These are phyloP conservation scores for Umbelopsis isabellina DNA, from an alignment of 192 early-diverging fungal genomes.

Conservation along the genomic window DNA sequence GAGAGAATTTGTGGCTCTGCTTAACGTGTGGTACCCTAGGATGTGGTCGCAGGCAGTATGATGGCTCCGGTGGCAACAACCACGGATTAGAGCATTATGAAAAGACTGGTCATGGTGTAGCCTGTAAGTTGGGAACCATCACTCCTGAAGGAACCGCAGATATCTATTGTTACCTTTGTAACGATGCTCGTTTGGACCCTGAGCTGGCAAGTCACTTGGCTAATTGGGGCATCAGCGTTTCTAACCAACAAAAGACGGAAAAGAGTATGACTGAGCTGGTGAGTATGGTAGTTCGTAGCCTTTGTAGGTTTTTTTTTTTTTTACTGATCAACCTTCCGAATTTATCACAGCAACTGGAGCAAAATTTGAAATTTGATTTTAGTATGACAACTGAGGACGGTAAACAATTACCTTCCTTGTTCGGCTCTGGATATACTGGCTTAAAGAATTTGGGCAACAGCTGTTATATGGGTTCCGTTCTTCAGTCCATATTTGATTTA, in stretches of 20 bases:
- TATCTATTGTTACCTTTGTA: constrained; percentile 84
- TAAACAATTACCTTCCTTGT: constrained; percentile 76
- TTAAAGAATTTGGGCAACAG: constrained; percentile 96
- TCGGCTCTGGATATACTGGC: constrained; percentile 91
- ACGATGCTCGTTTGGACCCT: constrained; percentile 82
- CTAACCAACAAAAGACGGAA: constrained; percentile 84
- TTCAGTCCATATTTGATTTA: constrained; percentile 88
- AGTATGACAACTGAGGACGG: constrained; percentile 98
- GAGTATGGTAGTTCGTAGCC: constrained; percentile 14
- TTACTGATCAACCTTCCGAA: not conserved
- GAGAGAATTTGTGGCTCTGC: constrained; percentile 96
- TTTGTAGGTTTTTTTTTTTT: not conserved
- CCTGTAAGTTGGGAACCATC: constrained; percentile 94
- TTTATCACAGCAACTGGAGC: constrained; percentile 79
- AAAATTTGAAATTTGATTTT: constrained; percentile 97
- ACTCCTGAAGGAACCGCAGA: constrained; percentile 97
- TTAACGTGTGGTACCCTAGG: constrained; percentile 91
- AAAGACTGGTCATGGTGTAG: constrained; percentile 77
- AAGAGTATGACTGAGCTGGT: constrained; percentile 91
- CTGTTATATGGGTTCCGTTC: constrained; percentile 96
- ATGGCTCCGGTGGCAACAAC: constrained; percentile 90
- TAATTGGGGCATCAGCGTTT: constrained; percentile 90
- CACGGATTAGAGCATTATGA: constrained; percentile 89
- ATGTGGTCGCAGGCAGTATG: constrained; percentile 93
- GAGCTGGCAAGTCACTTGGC: constrained; percentile 77